Percentiles rank a stretch among this genome's conserved stretches.
Evolutionary conservation across 78 protist genomes (phyloP).

Genomic region (Planoprotostelium fungivorum): DNA sequence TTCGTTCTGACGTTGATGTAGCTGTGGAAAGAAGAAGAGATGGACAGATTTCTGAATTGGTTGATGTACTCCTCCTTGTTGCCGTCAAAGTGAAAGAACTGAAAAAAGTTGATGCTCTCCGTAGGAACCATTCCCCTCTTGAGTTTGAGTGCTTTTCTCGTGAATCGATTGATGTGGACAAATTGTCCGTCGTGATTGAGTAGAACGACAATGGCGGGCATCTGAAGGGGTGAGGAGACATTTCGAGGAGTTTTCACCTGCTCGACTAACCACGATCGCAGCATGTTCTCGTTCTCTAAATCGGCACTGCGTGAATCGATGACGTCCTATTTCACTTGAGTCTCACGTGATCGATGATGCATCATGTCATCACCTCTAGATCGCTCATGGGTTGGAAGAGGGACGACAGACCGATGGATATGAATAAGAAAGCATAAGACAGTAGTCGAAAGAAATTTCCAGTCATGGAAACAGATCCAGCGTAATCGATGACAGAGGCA

Average conservation of each 20-base stretch:
- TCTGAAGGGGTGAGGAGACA: background rate
- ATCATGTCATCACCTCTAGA: background rate
- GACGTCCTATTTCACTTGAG: background rate
- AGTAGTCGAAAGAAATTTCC: background rate
- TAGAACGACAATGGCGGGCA: background rate
- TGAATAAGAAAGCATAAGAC: background rate
- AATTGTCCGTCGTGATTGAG: background rate
- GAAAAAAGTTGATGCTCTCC: background rate
- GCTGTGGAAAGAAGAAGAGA: background rate
- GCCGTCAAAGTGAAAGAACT: background rate
- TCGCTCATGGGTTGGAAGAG: background rate
- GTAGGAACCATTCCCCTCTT: background rate
- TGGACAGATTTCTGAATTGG: background rate
- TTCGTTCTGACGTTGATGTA: background rate
- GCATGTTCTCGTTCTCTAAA: background rate
- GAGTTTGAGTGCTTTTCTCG: background rate
- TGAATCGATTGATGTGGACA: background rate
- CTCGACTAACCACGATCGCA: background rate
- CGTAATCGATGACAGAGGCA: background rate
- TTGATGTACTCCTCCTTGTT: background rate
- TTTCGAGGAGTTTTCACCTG: background rate
- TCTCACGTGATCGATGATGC: background rate
- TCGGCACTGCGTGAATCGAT: background rate
- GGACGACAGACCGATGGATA: background rate
- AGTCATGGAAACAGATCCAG: background rate